A percentile compares a stretch with the other conserved stretches of the same genome.
phyloP scores from a whole-genome alignment of 352 stramenopile species.

The Phytopythium kandeliae region DNA sequence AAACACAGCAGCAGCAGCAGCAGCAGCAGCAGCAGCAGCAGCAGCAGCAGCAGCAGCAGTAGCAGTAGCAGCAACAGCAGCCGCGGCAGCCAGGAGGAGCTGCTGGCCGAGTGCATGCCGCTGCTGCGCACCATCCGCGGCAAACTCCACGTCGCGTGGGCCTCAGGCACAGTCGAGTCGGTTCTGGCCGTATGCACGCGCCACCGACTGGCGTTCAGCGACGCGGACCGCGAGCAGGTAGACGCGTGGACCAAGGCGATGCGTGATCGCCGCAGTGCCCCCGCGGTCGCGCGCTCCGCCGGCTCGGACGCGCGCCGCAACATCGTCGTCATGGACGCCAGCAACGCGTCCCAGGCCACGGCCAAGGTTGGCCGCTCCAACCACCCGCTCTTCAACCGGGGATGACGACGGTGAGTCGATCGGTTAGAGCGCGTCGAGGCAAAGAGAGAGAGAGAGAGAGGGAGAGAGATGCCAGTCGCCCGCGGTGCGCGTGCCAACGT shows the following conservation, averaged over 20 bases:
- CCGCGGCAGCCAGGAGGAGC: conserved; percentile 4
- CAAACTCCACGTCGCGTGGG: conserved; percentile 48
- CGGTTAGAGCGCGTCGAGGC: too few species aligned
- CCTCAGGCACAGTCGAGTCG: conserved; percentile 50
- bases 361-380: conserved; percentile 57
- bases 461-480: too few species aligned
- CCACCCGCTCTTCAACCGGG: conserved; percentile 74
- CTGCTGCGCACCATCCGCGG: conserved; percentile 52
- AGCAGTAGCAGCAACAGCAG: too few species aligned
- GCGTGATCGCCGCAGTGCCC: conserved; percentile 39
- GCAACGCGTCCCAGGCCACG: conserved; percentile 38
- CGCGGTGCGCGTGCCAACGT: too few species aligned
- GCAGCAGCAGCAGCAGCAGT: too few species aligned
- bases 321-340: conserved; percentile 26
- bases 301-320: conserved; percentile 66
- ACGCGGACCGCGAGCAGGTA: conserved; percentile 39
- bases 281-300: conserved; percentile 23
- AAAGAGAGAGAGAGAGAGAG: too few species aligned
- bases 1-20: too few species aligned
- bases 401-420: conserved; percentile 14
- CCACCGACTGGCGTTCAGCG: conserved; percentile 43
- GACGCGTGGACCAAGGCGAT: conserved; percentile 65
- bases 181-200: conserved; percentile 50
- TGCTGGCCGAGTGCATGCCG: conserved; percentile 47
- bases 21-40: too few species aligned